Base-by-base conservation (phyloP, 257 asterid species). In the Solanum gracilifrons region DNA sequence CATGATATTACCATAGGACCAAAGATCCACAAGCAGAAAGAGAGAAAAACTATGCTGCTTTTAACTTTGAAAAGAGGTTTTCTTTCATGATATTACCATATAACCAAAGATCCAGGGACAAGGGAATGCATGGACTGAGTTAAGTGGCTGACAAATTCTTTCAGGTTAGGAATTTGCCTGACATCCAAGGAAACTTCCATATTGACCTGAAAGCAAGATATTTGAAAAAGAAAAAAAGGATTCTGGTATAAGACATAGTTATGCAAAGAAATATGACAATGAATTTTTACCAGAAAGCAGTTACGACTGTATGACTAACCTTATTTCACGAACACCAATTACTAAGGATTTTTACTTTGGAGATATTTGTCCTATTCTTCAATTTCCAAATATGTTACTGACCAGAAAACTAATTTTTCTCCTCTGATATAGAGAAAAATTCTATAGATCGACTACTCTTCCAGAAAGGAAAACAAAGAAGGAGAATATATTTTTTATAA, bases 101-200 rank as follows among this genome's bases (percentile, higher is more conserved):
- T 90, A 86, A 95, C 97, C 89, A 95, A 91, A 84, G 98, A 97
- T 90, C 94, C 96, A 20, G 98, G 97, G 35, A 93, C 89, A n/a
- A 93, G 90, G 83, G 95, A 91, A 93, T 95, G 99, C 99, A 97
- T 97, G 86, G 93, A 88, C 93, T 92, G 90, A 89, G 95, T 94
- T 89, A 97, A 92, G 92, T 93, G 93, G 93, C 90, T 89, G 85
- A 97, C 89, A 88, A 97, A 97, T 86, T 90, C 99, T 94, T 92
- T 90, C 88, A 97, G 89, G 88, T 93, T 94, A 5, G 98, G 96
- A 90, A 97, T 94, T 90, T 93, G 96, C 43, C 66, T 90, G 23
- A 89, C 92, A 80, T 94, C 95, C 94, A 96, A 77, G 1, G 64
- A 76, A 89, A 95, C 93, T 92, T 97, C 99, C 95, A 95, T 89